Evolutionary conservation across 2,329 filamentous ascomycete species (phyloP).

Genomic region (Chaetomiaceae sp.): DNA sequence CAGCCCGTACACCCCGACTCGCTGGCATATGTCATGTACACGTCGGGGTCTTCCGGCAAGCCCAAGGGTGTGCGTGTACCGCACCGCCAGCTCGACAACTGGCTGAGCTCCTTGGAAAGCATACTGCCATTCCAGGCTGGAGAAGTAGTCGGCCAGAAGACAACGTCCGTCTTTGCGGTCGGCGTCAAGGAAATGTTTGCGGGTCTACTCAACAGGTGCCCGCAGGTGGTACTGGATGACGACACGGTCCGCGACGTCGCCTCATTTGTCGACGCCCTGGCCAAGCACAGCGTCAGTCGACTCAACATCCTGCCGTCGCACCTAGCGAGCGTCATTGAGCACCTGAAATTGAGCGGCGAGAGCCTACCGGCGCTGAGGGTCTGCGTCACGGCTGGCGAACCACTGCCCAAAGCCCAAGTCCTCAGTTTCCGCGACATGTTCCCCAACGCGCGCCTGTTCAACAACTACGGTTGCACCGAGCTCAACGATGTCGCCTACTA

Average conservation of each 20-base stretch:
- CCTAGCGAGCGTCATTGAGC: constrained; percentile 2
- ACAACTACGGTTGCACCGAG: constrained; percentile 11
- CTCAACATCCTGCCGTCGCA: constrained; percentile 7
- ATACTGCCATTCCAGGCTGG: constrained; percentile 1
- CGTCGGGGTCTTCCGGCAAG: not conserved
- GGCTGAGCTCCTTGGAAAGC: not conserved
- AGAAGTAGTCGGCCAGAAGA: constrained; percentile 8
- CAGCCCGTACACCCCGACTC: not conserved
- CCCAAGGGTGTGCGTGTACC: not conserved
- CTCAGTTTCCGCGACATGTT: constrained; percentile 4
- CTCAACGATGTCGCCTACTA: constrained; percentile 7
- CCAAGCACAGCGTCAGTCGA: constrained; percentile 1
- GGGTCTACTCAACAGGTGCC: not conserved
- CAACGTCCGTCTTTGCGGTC: constrained; percentile 7
- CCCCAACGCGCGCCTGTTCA: constrained; percentile 4
- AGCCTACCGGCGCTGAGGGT: not conserved
- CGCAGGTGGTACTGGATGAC: constrained; percentile 7
- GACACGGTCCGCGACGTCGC: not conserved
- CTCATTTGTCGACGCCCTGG: constrained; percentile 1
- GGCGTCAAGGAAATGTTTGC: constrained; percentile 8
- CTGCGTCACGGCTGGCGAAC: constrained; percentile 6
- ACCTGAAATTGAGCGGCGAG: not conserved
- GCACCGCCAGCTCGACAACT: constrained; percentile 10
- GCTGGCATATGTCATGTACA: not conserved
- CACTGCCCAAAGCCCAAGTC: not conserved